A percentile compares a stretch with the other conserved stretches of the same genome.
These are phyloP conservation scores for Fistulina hepatica DNA, from an alignment of 1,284 basidiomycete genomes.

Conservation along the genomic window DNA sequence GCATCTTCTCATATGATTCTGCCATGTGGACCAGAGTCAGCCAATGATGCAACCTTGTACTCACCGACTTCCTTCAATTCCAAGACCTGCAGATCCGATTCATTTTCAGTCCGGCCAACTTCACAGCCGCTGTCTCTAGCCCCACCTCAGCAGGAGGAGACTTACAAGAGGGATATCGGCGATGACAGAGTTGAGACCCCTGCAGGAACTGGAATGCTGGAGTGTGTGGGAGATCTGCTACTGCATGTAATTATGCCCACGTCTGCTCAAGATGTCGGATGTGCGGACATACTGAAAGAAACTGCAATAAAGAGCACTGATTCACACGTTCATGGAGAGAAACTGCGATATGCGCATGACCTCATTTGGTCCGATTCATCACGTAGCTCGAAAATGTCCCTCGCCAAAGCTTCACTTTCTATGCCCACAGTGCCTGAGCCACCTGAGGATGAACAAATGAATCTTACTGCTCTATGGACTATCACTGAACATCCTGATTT, in stretches of 20 bases:
- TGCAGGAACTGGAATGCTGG: slow-evolving; percentile 14
- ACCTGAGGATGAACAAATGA: slow-evolving; percentile 14
- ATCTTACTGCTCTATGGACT: slow-evolving; percentile 5
- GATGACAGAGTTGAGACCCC: slow-evolving; percentile 3
- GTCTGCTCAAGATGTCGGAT: slow-evolving; percentile 3
- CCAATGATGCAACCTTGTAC: slow-evolving; percentile 14
- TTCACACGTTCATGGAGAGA: too few relatives aligned
- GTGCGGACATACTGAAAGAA: not conserved
- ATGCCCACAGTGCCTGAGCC: slow-evolving; percentile 14
- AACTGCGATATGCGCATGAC: slow-evolving; percentile 5
- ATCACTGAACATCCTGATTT: slow-evolving; percentile 17
- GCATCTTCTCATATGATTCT: slow-evolving; percentile 22
- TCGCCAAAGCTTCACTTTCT: slow-evolving; percentile 5
- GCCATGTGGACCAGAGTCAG: slow-evolving; percentile 18
- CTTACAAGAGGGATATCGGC: not conserved
- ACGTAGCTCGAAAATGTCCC: slow-evolving; percentile 8
- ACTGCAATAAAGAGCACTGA: too few relatives aligned
- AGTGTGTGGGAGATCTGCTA: slow-evolving; percentile 12
- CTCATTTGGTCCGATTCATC: slow-evolving; percentile 12
- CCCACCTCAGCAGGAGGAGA: slow-evolving; percentile 3
- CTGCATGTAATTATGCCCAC: slow-evolving; percentile 8
- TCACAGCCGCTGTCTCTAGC: slow-evolving; percentile 12
- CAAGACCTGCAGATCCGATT: slow-evolving; percentile 6
- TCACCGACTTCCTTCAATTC: slow-evolving; percentile 16
- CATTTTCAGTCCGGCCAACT: slow-evolving; percentile 18